A percentile compares a stretch with the other conserved stretches of the same genome.
Conservation (phyloP, 495 filamentous ascomycete genomes). For the Parachaetomium inaequale region DNA sequence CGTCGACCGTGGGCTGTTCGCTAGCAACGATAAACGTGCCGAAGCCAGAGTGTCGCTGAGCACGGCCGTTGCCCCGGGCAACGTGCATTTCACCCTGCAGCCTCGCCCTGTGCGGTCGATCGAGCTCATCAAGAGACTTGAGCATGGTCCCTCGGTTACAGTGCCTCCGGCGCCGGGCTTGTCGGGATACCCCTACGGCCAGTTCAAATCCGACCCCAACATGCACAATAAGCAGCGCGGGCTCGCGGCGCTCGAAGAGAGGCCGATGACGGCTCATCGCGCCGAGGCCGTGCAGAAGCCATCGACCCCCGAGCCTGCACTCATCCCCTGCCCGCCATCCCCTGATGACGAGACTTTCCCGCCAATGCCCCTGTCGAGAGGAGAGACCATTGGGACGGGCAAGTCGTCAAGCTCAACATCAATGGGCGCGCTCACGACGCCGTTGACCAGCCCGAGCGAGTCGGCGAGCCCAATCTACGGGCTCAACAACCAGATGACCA, state of each 20-base stretch:
- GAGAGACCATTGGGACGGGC: slow-evolving; percentile 37
- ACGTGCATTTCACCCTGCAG: slow-evolving; percentile 50
- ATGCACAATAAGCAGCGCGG: slow-evolving; percentile 40
- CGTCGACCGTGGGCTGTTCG: slow-evolving; percentile 54
- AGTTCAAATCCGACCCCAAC: slow-evolving; percentile 47
- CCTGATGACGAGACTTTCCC: slow-evolving; percentile 46
- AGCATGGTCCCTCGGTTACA: slow-evolving; percentile 22
- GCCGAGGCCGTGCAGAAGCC: slow-evolving; percentile 32
- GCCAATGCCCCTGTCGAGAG: slow-evolving; percentile 31
- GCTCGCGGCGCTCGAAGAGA: slow-evolving; percentile 33
- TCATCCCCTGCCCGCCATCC: slow-evolving; percentile 44
- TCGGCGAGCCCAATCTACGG: slow-evolving; percentile 56
- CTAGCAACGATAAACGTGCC: slow-evolving; percentile 56
- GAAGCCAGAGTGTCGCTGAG: slow-evolving; percentile 62
- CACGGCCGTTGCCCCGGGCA: slow-evolving; percentile 60
- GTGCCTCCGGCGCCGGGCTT: slow-evolving; percentile 34
- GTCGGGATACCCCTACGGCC: slow-evolving; percentile 38
- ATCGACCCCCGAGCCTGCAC: slow-evolving; percentile 30
- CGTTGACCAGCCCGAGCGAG: slow-evolving; percentile 48
- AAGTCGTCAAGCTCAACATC: slow-evolving; percentile 49
- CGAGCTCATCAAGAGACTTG: slow-evolving; percentile 24
- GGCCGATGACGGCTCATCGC: slow-evolving; percentile 42
- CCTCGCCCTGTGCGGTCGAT: slow-evolving; percentile 35
- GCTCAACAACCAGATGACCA: slow-evolving; percentile 49
- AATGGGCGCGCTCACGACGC: slow-evolving; percentile 38